Evolutionary conservation across 2,329 filamentous ascomycete species (phyloP).

Genomic region (Alternaria incomplexa): DNA sequence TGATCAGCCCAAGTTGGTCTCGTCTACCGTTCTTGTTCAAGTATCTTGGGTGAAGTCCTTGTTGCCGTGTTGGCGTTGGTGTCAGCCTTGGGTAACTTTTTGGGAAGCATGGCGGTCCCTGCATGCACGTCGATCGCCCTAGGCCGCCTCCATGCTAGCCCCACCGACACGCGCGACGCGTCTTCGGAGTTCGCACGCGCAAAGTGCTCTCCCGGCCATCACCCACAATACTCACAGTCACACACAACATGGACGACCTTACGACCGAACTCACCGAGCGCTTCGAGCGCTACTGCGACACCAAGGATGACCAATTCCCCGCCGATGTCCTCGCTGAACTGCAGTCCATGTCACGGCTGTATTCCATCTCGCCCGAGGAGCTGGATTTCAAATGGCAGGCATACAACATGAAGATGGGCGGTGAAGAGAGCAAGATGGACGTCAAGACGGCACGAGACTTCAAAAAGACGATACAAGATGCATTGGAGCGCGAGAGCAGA

Average conservation of each 20-base stretch:
- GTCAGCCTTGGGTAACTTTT: conserved; percentile 18
- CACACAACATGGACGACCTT: conserved; percentile 56
- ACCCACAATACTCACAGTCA: conserved; percentile 7
- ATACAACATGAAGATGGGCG: conserved; percentile 92
- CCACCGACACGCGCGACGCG: conserved; percentile 38
- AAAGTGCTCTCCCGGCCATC: conserved; percentile 5
- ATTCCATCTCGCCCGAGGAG: conserved; percentile 81
- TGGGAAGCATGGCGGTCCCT: conserved; percentile 17
- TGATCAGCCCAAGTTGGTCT: neutral
- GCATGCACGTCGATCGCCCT: conserved; percentile 21
- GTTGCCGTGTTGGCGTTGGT: neutral
- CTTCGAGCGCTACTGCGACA: conserved; percentile 67
- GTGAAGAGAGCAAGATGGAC: conserved; percentile 74
- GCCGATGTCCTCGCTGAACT: conserved; percentile 82
- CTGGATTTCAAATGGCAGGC: conserved; percentile 99
- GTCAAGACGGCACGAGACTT: conserved; percentile 76
- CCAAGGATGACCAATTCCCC: conserved; percentile 62
- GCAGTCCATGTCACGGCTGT: conserved; percentile 82
- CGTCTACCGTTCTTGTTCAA: neutral
- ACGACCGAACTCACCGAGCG: conserved; percentile 62
- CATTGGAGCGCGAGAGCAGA: conserved; percentile 77
- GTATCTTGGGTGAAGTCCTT: neutral
- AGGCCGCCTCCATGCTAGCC: conserved; percentile 22
- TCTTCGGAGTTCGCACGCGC: conserved; percentile 24
- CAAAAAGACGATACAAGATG: conserved; percentile 86